Evolutionary conservation across 139 green algal species (phyloP).

Genomic region (Astrephomene gubernaculifera): DNA sequence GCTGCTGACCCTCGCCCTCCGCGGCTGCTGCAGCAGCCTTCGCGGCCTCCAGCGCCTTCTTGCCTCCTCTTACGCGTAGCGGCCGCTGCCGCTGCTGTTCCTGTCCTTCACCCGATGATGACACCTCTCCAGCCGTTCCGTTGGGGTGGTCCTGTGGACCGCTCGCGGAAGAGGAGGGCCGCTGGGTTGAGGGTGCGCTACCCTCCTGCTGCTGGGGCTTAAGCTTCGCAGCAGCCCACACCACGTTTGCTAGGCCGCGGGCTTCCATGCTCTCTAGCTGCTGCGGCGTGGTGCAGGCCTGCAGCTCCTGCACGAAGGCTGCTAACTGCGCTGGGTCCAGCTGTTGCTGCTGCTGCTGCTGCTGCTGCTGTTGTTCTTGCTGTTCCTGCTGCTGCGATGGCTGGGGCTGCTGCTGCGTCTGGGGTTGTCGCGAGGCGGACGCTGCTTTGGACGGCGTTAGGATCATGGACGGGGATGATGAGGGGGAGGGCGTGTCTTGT

Average conservation of each 20-base stretch:
- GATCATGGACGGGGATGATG: background rate
- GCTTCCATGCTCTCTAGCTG: constrained; percentile 6
- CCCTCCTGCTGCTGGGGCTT: background rate
- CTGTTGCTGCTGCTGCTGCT: background rate
- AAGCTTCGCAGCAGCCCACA: constrained; percentile 31
- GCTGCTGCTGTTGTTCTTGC: background rate
- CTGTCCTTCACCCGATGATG: background rate
- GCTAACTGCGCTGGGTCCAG: background rate
- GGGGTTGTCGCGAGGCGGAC: no score
- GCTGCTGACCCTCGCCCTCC: background rate
- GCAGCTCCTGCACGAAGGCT: background rate
- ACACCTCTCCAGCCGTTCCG: no score
- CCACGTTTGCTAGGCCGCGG: constrained; percentile 23
- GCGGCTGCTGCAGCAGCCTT: background rate
- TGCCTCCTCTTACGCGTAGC: background rate
- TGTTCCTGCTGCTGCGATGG: background rate
- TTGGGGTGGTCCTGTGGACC: no score
- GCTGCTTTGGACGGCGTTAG: no score
- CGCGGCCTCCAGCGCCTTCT: background rate
- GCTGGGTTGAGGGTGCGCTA: no score
- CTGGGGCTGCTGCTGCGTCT: background rate
- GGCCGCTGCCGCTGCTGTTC: background rate
- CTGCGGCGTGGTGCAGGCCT: background rate
- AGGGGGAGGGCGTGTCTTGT: background rate
- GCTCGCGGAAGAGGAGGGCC: no score